Evolutionary conservation across 345 rosid genomes (phyloP).

Genomic region (Nasturtium officinale): DNA sequence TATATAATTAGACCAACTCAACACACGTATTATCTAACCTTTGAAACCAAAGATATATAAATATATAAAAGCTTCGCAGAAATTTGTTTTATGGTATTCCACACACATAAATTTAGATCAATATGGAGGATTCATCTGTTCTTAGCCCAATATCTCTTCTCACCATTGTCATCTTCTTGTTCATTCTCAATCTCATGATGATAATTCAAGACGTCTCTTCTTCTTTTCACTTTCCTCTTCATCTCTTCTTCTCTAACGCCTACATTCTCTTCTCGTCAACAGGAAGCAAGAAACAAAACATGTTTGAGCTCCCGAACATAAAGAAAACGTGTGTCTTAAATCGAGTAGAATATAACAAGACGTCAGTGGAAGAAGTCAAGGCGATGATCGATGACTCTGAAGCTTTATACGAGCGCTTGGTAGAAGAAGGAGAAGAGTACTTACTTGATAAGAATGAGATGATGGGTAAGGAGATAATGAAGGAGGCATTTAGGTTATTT

Average conservation of each 20-base stretch:
- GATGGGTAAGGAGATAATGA: constrained; percentile 46
- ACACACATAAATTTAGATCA: constrained; percentile 29
- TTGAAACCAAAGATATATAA: not conserved
- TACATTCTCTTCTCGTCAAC: constrained; percentile 20
- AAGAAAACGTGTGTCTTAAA: not conserved
- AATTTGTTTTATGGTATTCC: constrained; percentile 33
- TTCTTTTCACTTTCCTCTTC: constrained; percentile 30
- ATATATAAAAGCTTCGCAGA: not conserved
- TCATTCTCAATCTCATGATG: constrained; percentile 38
- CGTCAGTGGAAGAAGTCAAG: constrained; percentile 44
- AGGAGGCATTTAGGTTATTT: constrained; percentile 58
- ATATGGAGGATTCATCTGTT: constrained; percentile 41
- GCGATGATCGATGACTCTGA: constrained; percentile 44
- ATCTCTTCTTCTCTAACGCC: constrained; percentile 23
- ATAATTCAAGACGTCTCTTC: constrained; percentile 41
- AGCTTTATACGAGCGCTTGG: constrained; percentile 37
- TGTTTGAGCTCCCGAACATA: not conserved
- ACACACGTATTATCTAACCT: constrained; percentile 15
- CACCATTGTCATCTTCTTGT: constrained; percentile 30
- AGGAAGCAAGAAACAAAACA: constrained; percentile 14
- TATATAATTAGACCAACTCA: constrained; percentile 32
- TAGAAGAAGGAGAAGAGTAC: constrained; percentile 36
- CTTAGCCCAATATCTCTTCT: constrained; percentile 42
- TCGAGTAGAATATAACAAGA: constrained; percentile 14
- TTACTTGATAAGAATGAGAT: constrained; percentile 55